Conservation (phyloP, 352 stramenopile genomes). For the Phytophthora aleatoria region DNA sequence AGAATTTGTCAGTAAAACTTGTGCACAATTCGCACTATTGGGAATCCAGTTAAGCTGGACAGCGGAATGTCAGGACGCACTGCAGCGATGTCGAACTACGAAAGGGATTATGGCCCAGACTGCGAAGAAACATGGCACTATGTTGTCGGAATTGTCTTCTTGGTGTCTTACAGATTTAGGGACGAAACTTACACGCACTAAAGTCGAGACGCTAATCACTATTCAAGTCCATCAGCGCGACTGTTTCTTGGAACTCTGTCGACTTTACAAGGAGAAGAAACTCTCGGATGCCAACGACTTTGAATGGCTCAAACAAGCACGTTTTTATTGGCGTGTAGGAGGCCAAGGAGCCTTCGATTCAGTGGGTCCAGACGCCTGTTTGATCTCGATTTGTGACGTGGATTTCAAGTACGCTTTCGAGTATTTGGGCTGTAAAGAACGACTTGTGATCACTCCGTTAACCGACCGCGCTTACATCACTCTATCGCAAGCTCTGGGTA, state of each 20-base stretch:
- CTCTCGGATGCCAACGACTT: constrained; percentile 78
- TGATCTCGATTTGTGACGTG: constrained; percentile 95
- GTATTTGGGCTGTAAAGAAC: constrained; percentile 93
- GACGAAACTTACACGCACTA: constrained; percentile 91
- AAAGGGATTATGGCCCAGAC: constrained; percentile 90
- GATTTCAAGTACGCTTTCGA: constrained; percentile 94
- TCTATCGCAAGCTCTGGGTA: constrained; percentile 87
- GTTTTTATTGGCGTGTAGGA: constrained; percentile 70
- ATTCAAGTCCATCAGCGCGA: constrained; percentile 93
- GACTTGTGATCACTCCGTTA: constrained; percentile 90
- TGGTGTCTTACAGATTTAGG: constrained; percentile 92
- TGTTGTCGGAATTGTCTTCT: constrained; percentile 89
- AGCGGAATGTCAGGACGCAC: constrained; percentile 68
- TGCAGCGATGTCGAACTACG: constrained; percentile 75
- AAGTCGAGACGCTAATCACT: constrained; percentile 94
- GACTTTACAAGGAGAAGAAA: constrained; percentile 84
- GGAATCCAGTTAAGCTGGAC: constrained; percentile 85
- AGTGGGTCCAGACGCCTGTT: constrained; percentile 88
- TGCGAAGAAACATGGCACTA: constrained; percentile 72
- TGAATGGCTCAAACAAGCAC: constrained; percentile 84
- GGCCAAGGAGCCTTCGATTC: constrained; percentile 75
- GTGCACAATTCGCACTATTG: constrained; percentile 73
- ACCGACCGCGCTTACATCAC: constrained; percentile 93
- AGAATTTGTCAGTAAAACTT: constrained; percentile 79
- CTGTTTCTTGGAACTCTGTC: constrained; percentile 69